Base-by-base conservation (phyloP, 306 rosid genomes). In the Cercis canadensis region DNA sequence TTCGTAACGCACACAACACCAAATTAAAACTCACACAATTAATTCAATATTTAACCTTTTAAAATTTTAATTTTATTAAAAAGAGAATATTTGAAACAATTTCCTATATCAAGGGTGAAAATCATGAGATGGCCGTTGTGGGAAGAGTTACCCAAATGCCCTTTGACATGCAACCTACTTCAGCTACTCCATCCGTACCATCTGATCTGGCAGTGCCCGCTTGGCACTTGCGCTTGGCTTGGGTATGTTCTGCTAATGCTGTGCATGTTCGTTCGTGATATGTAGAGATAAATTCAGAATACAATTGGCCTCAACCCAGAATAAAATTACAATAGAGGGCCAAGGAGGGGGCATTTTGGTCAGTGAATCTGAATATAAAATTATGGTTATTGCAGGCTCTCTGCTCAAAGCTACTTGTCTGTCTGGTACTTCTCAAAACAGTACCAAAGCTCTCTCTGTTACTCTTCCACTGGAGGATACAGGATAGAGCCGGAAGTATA, bases 331-430 rank as follows among this genome's bases (percentile, higher is more conserved):
- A 17, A 17, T 0, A 14, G 0, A 41, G 15, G 37, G 17, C 14
- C 8, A 29, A 8, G n/a, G 2, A 3, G 32, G 11, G 17, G 70
- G 44, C 15, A 12, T 65, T 47, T 47, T 49, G 57, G 55, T 29
- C 8, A 49, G 40, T 16, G 9, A 9, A 13, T 5, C 2, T 18
- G 3, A 65, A 53, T 63, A 62, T 45, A 47, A 58, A 70, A 33
- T n/a, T 24, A 31, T 69, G 62, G 79, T 80, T 62, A 67, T 19
- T 63, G 31, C 40, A 46, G 68, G 88, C 89, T 68, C 94, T 74
- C 94, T 84, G 85, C 81, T 86, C 96, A 66, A 87, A 56, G 86
- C 78, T 15, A n/a, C 13, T 69, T 76, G 86, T 79, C 82, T 62
- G 78, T 80, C 75, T 75, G 64, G 29, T 67, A 57, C 77, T 43